Evolutionary conservation across 805 yeast genomes (phyloP).

Genomic region (Zygoascus biomembranicola): DNA sequence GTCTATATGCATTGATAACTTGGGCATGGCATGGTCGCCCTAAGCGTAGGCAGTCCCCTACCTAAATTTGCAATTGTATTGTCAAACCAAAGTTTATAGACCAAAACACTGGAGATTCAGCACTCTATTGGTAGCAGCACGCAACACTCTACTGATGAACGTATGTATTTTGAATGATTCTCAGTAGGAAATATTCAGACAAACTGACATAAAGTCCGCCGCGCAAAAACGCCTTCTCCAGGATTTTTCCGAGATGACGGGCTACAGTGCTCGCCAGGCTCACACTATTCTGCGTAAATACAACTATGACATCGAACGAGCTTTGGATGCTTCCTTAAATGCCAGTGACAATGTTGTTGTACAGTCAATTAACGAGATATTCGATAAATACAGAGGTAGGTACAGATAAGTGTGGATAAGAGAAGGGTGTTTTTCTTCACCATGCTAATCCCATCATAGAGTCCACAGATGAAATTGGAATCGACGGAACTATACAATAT

Average conservation of each 20-base stretch:
- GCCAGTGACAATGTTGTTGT: slow-evolving; percentile 6
- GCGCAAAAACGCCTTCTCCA: background rate
- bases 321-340: slow-evolving; percentile 29
- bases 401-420: background rate
- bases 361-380: slow-evolving; percentile 13
- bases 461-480: slow-evolving; percentile 42
- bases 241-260: slow-evolving; percentile 6
- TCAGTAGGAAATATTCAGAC: too few relatives aligned
- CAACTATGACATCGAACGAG: slow-evolving; percentile 27
- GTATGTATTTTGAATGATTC: too few relatives aligned
- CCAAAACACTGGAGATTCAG: too few relatives aligned
- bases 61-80: too few relatives aligned
- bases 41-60: too few relatives aligned
- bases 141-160: too few relatives aligned
- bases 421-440: background rate
- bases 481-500: slow-evolving; percentile 70
- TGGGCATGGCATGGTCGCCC: too few relatives aligned
- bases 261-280: slow-evolving; percentile 13
- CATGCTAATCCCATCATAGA: slow-evolving; percentile 4
- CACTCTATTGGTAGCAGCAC: too few relatives aligned
- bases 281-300: slow-evolving; percentile 14
- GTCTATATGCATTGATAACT: too few relatives aligned
- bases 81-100: too few relatives aligned
- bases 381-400: slow-evolving; percentile 23
- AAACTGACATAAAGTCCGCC: background rate